A percentile compares a stretch with the other conserved stretches of the same genome.
Conservation (phyloP, 2,329 filamentous ascomycete species). For the Diaporthe vaccinii region DNA sequence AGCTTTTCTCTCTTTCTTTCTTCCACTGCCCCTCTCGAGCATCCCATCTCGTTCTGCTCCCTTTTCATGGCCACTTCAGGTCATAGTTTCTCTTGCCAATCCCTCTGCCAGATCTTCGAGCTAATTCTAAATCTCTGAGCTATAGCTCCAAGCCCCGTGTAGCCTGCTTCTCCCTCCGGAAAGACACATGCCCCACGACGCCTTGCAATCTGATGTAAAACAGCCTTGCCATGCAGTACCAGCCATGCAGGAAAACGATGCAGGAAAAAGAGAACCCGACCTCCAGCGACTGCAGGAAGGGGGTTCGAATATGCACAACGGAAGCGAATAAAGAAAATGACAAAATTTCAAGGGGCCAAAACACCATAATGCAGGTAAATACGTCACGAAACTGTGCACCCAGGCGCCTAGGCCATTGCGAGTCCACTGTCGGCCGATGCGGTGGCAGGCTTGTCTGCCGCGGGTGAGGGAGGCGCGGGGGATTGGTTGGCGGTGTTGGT, state of each 20-base stretch:
- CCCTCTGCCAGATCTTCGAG: constrained; percentile 1
- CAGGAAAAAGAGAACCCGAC: constrained; percentile 1
- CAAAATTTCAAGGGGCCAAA: constrained; percentile 20
- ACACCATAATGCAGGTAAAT: constrained; percentile 36
- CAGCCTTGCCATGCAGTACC: constrained; percentile 36
- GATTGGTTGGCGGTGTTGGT: constrained; percentile 36
- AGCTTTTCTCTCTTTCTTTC: background rate
- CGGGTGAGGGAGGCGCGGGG: constrained; percentile 10
- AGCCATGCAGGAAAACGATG: constrained; percentile 38
- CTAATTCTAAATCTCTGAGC: constrained; percentile 30
- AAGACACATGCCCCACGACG: constrained; percentile 31
- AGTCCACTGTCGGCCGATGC: constrained; percentile 48
- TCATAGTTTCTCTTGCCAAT: background rate
- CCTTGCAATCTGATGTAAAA: constrained; percentile 38
- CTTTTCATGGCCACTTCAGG: background rate
- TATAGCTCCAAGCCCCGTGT: constrained; percentile 19
- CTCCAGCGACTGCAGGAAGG: background rate
- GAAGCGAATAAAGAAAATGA: constrained; percentile 35
- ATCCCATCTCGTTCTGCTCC: background rate
- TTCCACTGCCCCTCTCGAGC: background rate
- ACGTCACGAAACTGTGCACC: constrained; percentile 30
- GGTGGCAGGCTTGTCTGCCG: constrained; percentile 40
- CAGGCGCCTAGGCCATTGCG: constrained; percentile 40
- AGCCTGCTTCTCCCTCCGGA: constrained; percentile 2
- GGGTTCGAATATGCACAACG: constrained; percentile 35